A percentile compares a stretch with the other conserved stretches of the same genome.
Conservation (phyloP, 345 rosid genomes). For the Arabidopsis thaliana region TAIR10.1 NC_003070.9:3211001-3211500, state of each 20-base stretch:
- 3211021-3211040: constrained; percentile 73
- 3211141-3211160: not conserved
- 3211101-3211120: constrained; percentile 64
- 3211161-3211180: not conserved
- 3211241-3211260: constrained; percentile 71
- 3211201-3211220: constrained; percentile 54
- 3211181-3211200: constrained; percentile 75
- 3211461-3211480: not conserved
- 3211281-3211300: constrained; percentile 63
- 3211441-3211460: constrained; percentile 45
- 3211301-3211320: constrained; percentile 45
- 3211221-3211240: constrained; percentile 59
- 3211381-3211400: constrained; percentile 44
- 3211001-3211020: constrained; percentile 80
- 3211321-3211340: not conserved
- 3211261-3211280: constrained; percentile 54
- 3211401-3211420: constrained; percentile 37
- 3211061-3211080: constrained; percentile 77
- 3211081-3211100: constrained; percentile 78
- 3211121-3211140: not conserved
- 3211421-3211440: constrained; percentile 48
- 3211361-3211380: not conserved
- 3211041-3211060: constrained; percentile 85
- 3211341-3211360: not conserved
- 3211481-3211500: not conserved